Evolutionary conservation across 2,329 filamentous ascomycete species (phyloP), one percentile per base, ranked within the genome.

Genomic region (Septoria petroselini): DNA sequence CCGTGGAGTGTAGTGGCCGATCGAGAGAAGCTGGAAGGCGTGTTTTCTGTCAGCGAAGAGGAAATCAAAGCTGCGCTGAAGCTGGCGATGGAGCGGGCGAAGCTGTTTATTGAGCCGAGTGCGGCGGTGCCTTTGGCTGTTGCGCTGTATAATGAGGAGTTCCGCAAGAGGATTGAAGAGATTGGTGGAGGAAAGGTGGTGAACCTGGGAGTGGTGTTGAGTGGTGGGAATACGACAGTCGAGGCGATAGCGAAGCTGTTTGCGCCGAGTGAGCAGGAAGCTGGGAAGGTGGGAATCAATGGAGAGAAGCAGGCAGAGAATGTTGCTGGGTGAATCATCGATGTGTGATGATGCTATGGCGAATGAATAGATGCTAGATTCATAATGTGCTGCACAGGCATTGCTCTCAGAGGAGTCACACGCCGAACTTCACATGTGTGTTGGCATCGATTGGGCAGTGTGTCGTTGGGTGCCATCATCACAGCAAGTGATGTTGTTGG

Each of bases 91-190:
- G 91, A 97, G 78, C 74, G 91, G 50, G 82, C 93, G 77, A 96
- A 97, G 80, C 73, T 95, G 39, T 82, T 96, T 17, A 83, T 96
- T 9, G 91, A 97, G 76, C 91, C 91, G 17, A 91, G 85, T 69
- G 82, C 86, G 0, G 89, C 84, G 2, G 91, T 96, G n/a, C 81
- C 83, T 1, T 68, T 97, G 52, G 93, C 91, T 0, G 86, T 88
- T 6, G 84, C 83, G 44, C 71, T 97, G 58, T 96, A 82, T 58
- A 86, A 95, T 66, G 88, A 94, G 70, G 88, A 90, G 3, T 96
- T 96, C 55, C 74, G 88, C 50, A 67, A 64, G 9, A 69, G 85
- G 69, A 85, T 91, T 7, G 82, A 88, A 71, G 68, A 63, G 52
- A 86, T 91, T 68, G 86, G 75, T 0, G 86, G 87, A 0, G 76